Conservation (phyloP, 2,329 filamentous ascomycete genomes). For the Atkinsonella hypoxylon region DNA sequence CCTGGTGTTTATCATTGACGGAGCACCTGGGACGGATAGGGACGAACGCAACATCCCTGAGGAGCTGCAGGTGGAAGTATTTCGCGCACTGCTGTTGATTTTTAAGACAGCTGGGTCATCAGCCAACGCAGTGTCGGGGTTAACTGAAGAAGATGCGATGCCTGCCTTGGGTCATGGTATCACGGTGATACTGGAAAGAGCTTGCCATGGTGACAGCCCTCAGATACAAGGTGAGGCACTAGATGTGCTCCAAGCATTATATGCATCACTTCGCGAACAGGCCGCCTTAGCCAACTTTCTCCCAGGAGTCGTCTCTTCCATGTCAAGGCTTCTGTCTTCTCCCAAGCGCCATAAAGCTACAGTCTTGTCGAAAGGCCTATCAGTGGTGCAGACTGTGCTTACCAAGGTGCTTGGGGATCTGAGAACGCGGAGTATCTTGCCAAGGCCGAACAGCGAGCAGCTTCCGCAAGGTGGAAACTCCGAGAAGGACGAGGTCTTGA, state of each 20-base stretch:
- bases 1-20: constrained; percentile 69
- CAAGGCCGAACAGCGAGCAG: constrained; percentile 16
- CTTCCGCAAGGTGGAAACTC: constrained; percentile 12
- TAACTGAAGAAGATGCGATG: constrained; percentile 48
- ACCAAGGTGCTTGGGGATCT: constrained; percentile 46
- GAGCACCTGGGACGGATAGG: constrained; percentile 43
- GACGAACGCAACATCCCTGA: constrained; percentile 42
- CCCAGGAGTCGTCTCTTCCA: constrained; percentile 72
- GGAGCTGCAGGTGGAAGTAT: constrained; percentile 62
- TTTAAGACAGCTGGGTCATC: constrained; percentile 46
- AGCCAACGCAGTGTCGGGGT: constrained; percentile 32
- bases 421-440: constrained; percentile 34
- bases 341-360: constrained; percentile 44
- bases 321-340: constrained; percentile 63
- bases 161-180: constrained; percentile 75
- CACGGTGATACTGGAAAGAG: constrained; percentile 63
- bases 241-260: constrained; percentile 49
- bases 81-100: constrained; percentile 56
- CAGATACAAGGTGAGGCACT: constrained; percentile 63
- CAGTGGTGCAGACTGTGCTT: constrained; percentile 43
- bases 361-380: constrained; percentile 51
- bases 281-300: constrained; percentile 75
- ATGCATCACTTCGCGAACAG: constrained; percentile 53
- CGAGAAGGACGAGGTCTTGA: constrained; percentile 27
- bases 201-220: constrained; percentile 51